Base-by-base conservation (phyloP, 352 stramenopile species). In the Pythium chondricola region DNA sequence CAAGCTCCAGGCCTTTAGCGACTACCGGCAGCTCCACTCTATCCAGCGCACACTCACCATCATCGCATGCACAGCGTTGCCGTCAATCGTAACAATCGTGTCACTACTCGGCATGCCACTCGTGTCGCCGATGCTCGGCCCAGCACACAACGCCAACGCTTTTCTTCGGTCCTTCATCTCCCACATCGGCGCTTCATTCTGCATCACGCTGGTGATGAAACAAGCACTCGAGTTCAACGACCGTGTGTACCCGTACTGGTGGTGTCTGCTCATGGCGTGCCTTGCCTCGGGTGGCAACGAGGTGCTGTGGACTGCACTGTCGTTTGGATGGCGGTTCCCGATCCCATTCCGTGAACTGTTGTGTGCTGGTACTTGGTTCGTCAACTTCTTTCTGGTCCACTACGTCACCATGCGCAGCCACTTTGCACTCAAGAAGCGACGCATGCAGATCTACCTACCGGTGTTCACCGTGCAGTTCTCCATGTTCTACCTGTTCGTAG, bases 291-390 rank as follows among this genome's bases (percentile, higher is more conserved):
- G 32, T 14, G 41, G 31, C 18, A 46, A 49, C 32, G 55, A 63
- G 36, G 17, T 26, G 3, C 6, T 51, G 9, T 63, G 55, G 47
- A 51, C 27, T 0, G 18, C 11, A 14, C n/a, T 63, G 11, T 32
- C 55, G 22, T 48, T 63, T 16, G 26, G 17, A 17, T 63, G 55
- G 55, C 32, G 43, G 4, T 57, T 48, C 35, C 55, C 55, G 0
- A 32, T 63, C 14, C 47, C 55, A 33, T 61, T 56, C 35, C 53
- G 44, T 8, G 53, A 61, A 30, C 25, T 61, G 11, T n/a, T 51
- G 6, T 37, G 44, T 20, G 43, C 43, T 4, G 3, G 20, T 24
- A 43, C 53, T 18, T 55, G 44, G 53, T 21, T 46, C 4, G 1
- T 41, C 3, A 40, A 29, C 17, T 48, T 55, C 18, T 14, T 43